Conservation (phyloP, 1,284 basidiomycete genomes). For the Mycena sp. region DNA sequence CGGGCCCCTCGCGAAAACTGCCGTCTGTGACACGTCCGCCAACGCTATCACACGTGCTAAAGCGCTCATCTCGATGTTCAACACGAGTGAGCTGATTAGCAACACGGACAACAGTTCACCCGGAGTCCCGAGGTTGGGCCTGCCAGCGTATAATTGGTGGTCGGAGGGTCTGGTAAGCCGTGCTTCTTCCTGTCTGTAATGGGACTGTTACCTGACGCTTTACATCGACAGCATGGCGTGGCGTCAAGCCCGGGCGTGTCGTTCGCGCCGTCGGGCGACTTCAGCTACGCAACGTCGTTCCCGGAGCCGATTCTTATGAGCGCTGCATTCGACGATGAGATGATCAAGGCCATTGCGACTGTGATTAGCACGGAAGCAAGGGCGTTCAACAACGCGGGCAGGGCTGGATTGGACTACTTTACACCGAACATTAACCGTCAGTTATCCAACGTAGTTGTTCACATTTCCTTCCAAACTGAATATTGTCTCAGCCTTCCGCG, state of each 20-base stretch:
- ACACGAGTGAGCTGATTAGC: constrained; percentile 57
- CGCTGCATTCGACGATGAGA: constrained; percentile 79
- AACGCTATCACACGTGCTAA: constrained; percentile 55
- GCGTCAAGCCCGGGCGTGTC: constrained; percentile 60
- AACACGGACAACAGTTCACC: constrained; percentile 59
- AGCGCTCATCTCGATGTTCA: constrained; percentile 57
- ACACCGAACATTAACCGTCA: constrained; percentile 65
- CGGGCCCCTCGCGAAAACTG: constrained; percentile 40
- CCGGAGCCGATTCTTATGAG: constrained; percentile 89
- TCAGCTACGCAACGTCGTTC: constrained; percentile 66
- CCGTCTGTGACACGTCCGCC: constrained; percentile 59
- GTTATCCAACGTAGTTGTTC: background rate
- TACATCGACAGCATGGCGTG: constrained; percentile 56
- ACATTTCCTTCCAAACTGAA: background rate
- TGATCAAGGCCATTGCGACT: constrained; percentile 57
- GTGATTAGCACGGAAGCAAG: constrained; percentile 64
- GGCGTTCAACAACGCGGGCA: constrained; percentile 62
- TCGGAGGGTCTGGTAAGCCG: constrained; percentile 22
- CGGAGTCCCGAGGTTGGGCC: constrained; percentile 53
- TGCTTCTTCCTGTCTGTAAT: background rate
- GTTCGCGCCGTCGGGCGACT: constrained; percentile 56
- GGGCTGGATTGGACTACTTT: constrained; percentile 59
- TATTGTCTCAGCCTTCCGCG: constrained; percentile 12
- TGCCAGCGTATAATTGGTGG: constrained; percentile 28
- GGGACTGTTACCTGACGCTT: background rate